Conservation (phyloP, 2,329 filamentous ascomycete species). For the Myriosclerotinia duriaeana region DNA sequence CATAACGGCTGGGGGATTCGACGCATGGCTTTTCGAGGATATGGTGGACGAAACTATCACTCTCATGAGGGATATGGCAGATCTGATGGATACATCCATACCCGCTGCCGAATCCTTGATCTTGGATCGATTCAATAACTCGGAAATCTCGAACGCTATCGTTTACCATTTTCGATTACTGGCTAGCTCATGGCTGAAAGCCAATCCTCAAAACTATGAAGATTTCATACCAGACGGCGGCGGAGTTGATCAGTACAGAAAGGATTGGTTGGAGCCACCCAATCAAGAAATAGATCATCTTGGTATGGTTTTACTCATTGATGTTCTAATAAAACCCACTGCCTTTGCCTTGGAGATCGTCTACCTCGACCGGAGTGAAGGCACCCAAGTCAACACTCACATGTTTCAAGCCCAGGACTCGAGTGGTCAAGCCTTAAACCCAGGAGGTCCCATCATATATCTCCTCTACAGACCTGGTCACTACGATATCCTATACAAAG, state of each 20-base stretch:
- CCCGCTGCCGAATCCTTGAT: constrained; percentile 55
- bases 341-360: constrained; percentile 81
- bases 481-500: constrained; percentile 89
- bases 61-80: constrained; percentile 63
- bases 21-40: constrained; percentile 72
- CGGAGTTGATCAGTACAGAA: constrained; percentile 66
- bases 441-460: constrained; percentile 58
- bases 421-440: no score
- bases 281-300: constrained; percentile 87
- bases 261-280: constrained; percentile 68
- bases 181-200: constrained; percentile 81
- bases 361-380: constrained; percentile 84
- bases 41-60: constrained; percentile 74
- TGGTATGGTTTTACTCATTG: constrained; percentile 74
- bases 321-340: constrained; percentile 76
- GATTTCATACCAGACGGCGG: constrained; percentile 64
- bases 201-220: constrained; percentile 66
- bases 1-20: constrained; percentile 68
- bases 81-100: constrained; percentile 49
- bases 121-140: constrained; percentile 71
- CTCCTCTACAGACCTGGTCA: constrained; percentile 73
- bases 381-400: constrained; percentile 67
- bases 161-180: constrained; percentile 84
- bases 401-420: constrained; percentile 45
- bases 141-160: constrained; percentile 66